Percentiles rank a stretch among this genome's conserved stretches.
These are phyloP conservation scores for Vinca major DNA, from an alignment of 305 asterid genomes.

Conservation along the genomic window DNA sequence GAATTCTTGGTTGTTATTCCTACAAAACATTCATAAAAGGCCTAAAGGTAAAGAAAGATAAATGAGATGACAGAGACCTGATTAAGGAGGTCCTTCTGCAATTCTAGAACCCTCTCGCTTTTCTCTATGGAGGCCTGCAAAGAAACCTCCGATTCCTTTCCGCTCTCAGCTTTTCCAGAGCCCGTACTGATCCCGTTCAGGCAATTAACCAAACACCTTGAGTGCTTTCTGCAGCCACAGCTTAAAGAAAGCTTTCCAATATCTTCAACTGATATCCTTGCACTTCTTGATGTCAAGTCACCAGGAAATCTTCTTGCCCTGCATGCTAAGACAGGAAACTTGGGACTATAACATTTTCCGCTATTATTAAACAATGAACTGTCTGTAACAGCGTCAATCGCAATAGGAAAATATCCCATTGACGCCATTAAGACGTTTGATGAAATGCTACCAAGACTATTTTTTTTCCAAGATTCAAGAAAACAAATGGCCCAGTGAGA, in stretches of 20 bases:
- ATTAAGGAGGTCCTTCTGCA: conserved; percentile 58
- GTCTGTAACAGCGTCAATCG: conserved; percentile 37
- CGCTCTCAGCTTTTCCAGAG: conserved; percentile 31
- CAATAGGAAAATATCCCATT: conserved; percentile 41
- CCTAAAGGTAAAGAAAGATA: no score
- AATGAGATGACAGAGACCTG: conserved; percentile 38
- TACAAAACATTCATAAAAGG: no score
- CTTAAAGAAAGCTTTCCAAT: conserved; percentile 29
- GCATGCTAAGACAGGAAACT: conserved; percentile 29
- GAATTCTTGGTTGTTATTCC: no score
- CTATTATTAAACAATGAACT: background rate
- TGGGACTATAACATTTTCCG: conserved; percentile 18
- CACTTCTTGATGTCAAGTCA: conserved; percentile 25
- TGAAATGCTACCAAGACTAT: conserved; percentile 19
- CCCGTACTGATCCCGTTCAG: conserved; percentile 35
- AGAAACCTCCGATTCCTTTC: conserved; percentile 47
- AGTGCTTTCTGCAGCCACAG: conserved; percentile 29
- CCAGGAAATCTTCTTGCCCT: conserved; percentile 25
- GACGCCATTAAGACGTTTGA: conserved; percentile 43
- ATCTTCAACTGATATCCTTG: conserved; percentile 16
- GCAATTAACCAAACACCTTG: conserved; percentile 31
- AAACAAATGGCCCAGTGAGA: conserved; percentile 1
- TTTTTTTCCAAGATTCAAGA: conserved; percentile 10
- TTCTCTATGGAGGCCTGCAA: conserved; percentile 63
- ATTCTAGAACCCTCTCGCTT: conserved; percentile 64